These are phyloP conservation scores for Adansonia digitata DNA, from an alignment of 345 rosid genomes.

Conservation along the genomic window DNA sequence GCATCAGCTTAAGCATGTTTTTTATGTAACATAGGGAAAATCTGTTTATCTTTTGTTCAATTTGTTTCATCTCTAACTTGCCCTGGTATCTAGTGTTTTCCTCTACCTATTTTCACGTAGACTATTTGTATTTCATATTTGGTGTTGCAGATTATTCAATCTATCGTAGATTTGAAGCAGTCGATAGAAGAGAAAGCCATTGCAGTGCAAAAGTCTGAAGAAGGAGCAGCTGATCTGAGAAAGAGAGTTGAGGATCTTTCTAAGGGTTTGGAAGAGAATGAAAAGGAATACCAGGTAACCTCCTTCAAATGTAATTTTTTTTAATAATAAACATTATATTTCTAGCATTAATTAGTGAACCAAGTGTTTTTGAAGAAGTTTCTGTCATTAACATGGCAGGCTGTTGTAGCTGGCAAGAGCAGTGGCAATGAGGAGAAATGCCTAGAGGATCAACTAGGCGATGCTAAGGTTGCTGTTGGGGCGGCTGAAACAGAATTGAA, in stretches of 20 bases:
- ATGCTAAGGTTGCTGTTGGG: constrained; percentile 90
- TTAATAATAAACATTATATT: neutral
- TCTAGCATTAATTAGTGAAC: constrained; percentile 2
- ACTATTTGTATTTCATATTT: constrained; percentile 15
- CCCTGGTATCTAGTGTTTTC: neutral
- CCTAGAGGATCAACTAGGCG: constrained; percentile 91
- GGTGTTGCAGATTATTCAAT: constrained; percentile 49
- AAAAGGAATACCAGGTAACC: constrained; percentile 84
- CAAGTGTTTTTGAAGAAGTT: constrained; percentile 19
- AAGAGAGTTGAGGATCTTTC: constrained; percentile 65
- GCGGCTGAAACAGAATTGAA: constrained; percentile 80
- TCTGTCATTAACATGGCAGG: constrained; percentile 38
- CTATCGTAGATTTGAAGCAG: constrained; percentile 74
- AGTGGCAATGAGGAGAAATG: constrained; percentile 93
- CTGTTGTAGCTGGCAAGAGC: constrained; percentile 92
- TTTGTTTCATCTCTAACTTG: constrained; percentile 4
- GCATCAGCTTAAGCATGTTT: constrained; percentile 8
- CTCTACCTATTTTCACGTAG: neutral
- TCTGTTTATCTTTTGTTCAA: neutral
- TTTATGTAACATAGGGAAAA: neutral
- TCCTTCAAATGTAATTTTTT: neutral
- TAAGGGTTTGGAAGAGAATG: constrained; percentile 60
- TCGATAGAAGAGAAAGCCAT: constrained; percentile 65
- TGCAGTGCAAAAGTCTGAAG: constrained; percentile 74
- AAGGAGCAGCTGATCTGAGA: constrained; percentile 75